Percentiles rank a stretch among this genome's conserved stretches.
These are phyloP conservation scores for Diaporthe nobilis DNA, from an alignment of 2,329 filamentous ascomycete genomes.

Conservation along the genomic window DNA sequence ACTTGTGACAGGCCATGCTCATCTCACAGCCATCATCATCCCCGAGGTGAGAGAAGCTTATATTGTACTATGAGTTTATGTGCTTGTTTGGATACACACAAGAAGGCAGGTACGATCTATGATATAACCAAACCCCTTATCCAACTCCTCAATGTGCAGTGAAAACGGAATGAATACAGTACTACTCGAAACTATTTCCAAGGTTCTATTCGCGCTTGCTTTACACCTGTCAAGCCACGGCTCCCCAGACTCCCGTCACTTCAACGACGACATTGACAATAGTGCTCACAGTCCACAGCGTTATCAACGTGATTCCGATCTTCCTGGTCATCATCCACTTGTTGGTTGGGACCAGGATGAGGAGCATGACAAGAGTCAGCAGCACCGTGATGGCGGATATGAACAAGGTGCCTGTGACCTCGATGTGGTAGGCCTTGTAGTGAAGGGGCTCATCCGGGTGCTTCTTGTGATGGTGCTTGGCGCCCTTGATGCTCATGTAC, in stretches of 20 bases:
- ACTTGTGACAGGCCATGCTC: neutral
- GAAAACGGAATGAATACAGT: neutral
- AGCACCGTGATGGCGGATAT: slow-evolving; percentile 89
- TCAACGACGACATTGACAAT: slow-evolving; percentile 86
- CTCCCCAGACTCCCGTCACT: slow-evolving; percentile 68
- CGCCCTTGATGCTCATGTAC: slow-evolving; percentile 85
- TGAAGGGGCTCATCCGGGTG: slow-evolving; percentile 75
- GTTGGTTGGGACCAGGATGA: slow-evolving; percentile 87
- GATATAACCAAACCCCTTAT: neutral
- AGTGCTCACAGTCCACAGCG: slow-evolving; percentile 85
- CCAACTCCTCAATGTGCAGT: neutral
- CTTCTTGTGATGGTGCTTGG: slow-evolving; percentile 74
- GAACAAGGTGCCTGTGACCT: slow-evolving; percentile 87
- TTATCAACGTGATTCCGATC: slow-evolving; percentile 86
- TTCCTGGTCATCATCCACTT: slow-evolving; percentile 86
- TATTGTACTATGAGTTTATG: neutral
- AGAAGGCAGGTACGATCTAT: slow-evolving; percentile 16
- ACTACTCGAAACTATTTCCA: neutral
- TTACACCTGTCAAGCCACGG: slow-evolving; percentile 45
- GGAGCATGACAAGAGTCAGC: slow-evolving; percentile 81
- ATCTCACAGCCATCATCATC: neutral
- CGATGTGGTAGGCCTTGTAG: slow-evolving; percentile 85
- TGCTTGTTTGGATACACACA: neutral
- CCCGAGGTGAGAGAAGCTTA: neutral
- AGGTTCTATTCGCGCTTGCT: neutral